Conservation (phyloP, 2,329 filamentous ascomycete species). For the Aspergillus sp. region DNA sequence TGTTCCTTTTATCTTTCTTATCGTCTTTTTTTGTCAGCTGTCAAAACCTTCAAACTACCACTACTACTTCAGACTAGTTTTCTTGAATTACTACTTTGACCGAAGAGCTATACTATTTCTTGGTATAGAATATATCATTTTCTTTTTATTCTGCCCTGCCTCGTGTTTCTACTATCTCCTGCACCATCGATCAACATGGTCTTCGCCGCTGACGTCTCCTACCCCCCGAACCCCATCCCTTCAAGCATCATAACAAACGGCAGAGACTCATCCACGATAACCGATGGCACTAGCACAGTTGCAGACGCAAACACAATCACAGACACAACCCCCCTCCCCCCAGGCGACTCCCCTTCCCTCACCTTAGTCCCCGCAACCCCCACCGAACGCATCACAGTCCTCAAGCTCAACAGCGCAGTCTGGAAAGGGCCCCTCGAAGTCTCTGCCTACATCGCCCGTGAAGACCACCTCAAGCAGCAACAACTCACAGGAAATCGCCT, state of each 20-base stretch:
- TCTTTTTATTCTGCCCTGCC: too few species aligned
- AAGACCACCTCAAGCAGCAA: constrained; percentile 47
- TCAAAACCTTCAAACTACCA: too few species aligned
- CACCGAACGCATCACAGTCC: constrained; percentile 47
- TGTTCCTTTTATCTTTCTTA: neutral
- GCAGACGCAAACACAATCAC: neutral
- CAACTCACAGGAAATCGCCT: constrained; percentile 50
- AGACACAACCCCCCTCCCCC: neutral
- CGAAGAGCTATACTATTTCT: too few species aligned
- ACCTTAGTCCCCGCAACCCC: constrained; percentile 49
- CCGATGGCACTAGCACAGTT: neutral
- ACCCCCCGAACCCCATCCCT: neutral
- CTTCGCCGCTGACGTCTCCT: neutral
- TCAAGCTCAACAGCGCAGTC: constrained; percentile 48
- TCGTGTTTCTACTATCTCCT: neutral
- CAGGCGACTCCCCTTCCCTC: constrained; percentile 45
- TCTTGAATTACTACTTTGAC: too few species aligned
- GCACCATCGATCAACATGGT: neutral
- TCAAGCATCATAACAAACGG: neutral
- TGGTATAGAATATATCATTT: too few species aligned
- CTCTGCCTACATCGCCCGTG: constrained; percentile 52
- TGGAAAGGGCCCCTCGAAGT: constrained; percentile 53
- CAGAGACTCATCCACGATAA: neutral
- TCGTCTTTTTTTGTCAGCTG: too few species aligned
- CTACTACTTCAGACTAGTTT: too few species aligned